Percentiles rank a stretch among this genome's conserved stretches.
phyloP scores from a whole-genome alignment of 1,284 basidiomycete genomes.

The Ustilago tritici region DNA sequence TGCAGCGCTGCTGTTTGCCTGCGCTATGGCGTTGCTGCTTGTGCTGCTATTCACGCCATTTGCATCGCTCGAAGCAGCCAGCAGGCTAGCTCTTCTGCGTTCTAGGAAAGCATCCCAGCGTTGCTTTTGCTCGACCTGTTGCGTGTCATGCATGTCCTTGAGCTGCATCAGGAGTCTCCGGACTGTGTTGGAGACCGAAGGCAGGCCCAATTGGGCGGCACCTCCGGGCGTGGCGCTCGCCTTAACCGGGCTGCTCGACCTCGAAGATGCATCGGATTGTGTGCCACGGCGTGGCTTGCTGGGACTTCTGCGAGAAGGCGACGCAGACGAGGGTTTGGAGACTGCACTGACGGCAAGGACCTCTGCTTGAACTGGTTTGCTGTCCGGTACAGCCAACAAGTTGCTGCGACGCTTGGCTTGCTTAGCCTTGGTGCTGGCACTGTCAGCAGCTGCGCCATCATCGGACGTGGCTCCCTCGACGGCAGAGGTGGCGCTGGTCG shows the following conservation, averaged over 20 bases:
- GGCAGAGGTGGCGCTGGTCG: slow-evolving; percentile 22
- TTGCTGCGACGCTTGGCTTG: slow-evolving; percentile 33
- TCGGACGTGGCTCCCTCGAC: slow-evolving; percentile 23
- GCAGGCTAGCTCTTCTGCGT: slow-evolving; percentile 72
- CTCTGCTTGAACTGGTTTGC: slow-evolving; percentile 66
- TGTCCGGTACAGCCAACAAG: slow-evolving; percentile 59
- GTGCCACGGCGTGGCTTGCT: slow-evolving; percentile 21
- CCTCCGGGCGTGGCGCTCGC: neutral
- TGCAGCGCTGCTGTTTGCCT: slow-evolving; percentile 1
- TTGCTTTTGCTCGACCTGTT: slow-evolving; percentile 79
- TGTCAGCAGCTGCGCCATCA: slow-evolving; percentile 17
- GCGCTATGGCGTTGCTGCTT: slow-evolving; percentile 6
- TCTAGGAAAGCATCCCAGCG: slow-evolving; percentile 91
- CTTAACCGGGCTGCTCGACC: slow-evolving; percentile 48
- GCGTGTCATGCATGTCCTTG: slow-evolving; percentile 85
- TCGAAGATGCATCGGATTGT: slow-evolving; percentile 38
- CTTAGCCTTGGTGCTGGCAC: slow-evolving; percentile 27
- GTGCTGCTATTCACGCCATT: slow-evolving; percentile 16
- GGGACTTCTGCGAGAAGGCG: slow-evolving; percentile 19
- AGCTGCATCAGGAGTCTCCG: slow-evolving; percentile 82
- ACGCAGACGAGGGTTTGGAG: slow-evolving; percentile 35
- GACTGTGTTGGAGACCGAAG: slow-evolving; percentile 77
- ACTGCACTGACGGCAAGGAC: slow-evolving; percentile 54
- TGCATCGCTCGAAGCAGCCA: slow-evolving; percentile 16
- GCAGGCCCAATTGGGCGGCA: slow-evolving; percentile 16